A percentile compares a stretch with the other conserved stretches of the same genome.
Evolutionary conservation across 1,139 yeast genomes (phyloP).

Genomic region (Sugiyamaella pinicola): DNA sequence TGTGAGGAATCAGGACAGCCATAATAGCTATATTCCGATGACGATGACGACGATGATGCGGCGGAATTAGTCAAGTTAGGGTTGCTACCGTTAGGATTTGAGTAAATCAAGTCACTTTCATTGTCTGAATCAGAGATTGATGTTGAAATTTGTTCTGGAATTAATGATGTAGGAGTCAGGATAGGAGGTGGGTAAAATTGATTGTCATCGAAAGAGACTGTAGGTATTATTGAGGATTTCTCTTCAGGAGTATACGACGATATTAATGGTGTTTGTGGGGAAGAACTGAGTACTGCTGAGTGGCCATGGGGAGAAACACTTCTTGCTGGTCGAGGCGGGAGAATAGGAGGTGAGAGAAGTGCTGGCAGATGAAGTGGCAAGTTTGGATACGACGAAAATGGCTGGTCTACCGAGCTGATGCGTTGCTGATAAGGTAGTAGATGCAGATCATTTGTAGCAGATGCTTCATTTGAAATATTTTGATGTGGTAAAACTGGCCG

Average conservation of each 20-base stretch:
- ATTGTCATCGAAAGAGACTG: neutral
- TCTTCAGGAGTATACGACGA: neutral
- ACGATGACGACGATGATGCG: too few species aligned
- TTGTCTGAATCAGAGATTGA: constrained; percentile 13
- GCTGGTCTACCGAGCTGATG: too few species aligned
- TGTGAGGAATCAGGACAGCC: constrained; percentile 43
- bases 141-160: neutral
- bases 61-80: constrained; percentile 17
- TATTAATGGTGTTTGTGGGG: neutral
- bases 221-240: neutral
- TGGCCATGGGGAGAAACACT: constrained; percentile 14
- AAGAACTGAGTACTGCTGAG: neutral
- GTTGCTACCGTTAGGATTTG: constrained; percentile 24
- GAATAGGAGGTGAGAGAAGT: constrained; percentile 9
- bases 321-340: constrained; percentile 23
- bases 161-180: constrained; percentile 3
- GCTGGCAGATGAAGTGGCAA: constrained; percentile 2
- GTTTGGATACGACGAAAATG: constrained; percentile 10
- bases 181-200: neutral
- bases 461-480: too few species aligned
- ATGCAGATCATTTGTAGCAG: neutral
- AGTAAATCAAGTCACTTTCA: constrained; percentile 8
- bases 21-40: constrained; percentile 26
- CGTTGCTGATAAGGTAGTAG: too few species aligned
- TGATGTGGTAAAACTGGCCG: constrained; percentile 2